phyloP scores from a whole-genome alignment of 768 basidiomycete genomes.

The Albatrellus ellisii region DNA sequence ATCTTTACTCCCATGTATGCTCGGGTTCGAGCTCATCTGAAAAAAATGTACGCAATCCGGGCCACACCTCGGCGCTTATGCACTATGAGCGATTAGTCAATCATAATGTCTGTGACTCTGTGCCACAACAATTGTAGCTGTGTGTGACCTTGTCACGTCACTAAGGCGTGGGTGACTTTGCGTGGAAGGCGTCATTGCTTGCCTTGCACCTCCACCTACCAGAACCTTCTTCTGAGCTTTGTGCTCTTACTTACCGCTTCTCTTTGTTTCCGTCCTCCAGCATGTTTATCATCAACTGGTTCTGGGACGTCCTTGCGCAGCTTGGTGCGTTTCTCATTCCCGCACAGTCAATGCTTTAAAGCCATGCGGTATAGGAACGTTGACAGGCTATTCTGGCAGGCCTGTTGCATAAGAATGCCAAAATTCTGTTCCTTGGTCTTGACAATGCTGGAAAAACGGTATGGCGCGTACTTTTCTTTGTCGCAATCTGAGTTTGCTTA shows the following conservation, averaged over 20 bases:
- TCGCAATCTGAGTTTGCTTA: not conserved
- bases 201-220: not conserved
- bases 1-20: too few species aligned
- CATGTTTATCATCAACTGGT: slow-evolving; percentile 90
- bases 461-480: slow-evolving; percentile 16
- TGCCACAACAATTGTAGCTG: too few species aligned
- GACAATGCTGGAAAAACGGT: slow-evolving; percentile 99
- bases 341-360: too few species aligned
- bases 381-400: slow-evolving; percentile 29
- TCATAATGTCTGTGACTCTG: too few species aligned
- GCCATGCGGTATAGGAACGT: not conserved
- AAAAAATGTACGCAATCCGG: too few species aligned
- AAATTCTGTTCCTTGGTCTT: slow-evolving; percentile 97
- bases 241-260: not conserved
- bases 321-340: slow-evolving; percentile 58
- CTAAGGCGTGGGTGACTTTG: too few species aligned
- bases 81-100: too few species aligned
- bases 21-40: too few species aligned
- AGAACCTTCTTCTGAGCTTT: slow-evolving; percentile 6
- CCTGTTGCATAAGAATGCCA: slow-evolving; percentile 94
- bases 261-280: slow-evolving; percentile 21
- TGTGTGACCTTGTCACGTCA: too few species aligned
- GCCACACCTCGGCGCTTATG: too few species aligned
- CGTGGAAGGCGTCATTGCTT: not conserved
- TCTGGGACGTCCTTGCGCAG: slow-evolving; percentile 90